Conservation (phyloP, 805 yeast genomes). For the Vanderwaltozyma polyspora region DNA sequence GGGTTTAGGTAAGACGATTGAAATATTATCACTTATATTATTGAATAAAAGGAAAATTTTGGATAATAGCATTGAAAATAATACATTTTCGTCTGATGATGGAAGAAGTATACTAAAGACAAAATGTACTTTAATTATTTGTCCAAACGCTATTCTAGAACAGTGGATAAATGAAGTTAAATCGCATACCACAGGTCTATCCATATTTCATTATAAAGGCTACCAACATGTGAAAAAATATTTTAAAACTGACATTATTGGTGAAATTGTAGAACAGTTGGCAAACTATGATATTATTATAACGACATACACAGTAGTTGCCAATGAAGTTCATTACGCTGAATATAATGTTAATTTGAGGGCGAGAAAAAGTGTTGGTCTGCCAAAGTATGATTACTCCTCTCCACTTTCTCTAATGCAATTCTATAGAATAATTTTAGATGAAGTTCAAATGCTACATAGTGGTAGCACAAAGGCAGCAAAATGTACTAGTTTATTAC, state of each 20-base stretch:
- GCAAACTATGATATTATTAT: constrained; percentile 64
- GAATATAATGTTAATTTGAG: constrained; percentile 44
- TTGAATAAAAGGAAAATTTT: constrained; percentile 43
- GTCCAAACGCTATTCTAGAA: constrained; percentile 70
- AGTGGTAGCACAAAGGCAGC: constrained; percentile 62
- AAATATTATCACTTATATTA: constrained; percentile 54
- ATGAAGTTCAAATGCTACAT: constrained; percentile 91
- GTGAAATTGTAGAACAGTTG: constrained; percentile 40
- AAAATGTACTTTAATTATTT: constrained; percentile 69
- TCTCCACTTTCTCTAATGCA: constrained; percentile 76
- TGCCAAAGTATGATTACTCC: constrained; percentile 41
- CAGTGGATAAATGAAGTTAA: constrained; percentile 80
- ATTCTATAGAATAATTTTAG: constrained; percentile 83
- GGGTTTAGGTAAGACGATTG: constrained; percentile 96
- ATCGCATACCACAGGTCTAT: constrained; percentile 35
- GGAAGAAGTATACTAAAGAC: constrained; percentile 29
- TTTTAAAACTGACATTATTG: constrained; percentile 11
- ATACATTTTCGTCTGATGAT: constrained; percentile 9
- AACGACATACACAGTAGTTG: constrained; percentile 61
- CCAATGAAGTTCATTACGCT: constrained; percentile 73
- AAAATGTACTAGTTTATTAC: constrained; percentile 64
- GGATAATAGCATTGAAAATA: constrained; percentile 2
- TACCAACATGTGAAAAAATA: constrained; percentile 27
- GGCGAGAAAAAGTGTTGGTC: constrained; percentile 20
- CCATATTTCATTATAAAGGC: constrained; percentile 57